Base-by-base conservation (phyloP, 768 basidiomycete genomes). In the Kwoniella sp. region DNA sequence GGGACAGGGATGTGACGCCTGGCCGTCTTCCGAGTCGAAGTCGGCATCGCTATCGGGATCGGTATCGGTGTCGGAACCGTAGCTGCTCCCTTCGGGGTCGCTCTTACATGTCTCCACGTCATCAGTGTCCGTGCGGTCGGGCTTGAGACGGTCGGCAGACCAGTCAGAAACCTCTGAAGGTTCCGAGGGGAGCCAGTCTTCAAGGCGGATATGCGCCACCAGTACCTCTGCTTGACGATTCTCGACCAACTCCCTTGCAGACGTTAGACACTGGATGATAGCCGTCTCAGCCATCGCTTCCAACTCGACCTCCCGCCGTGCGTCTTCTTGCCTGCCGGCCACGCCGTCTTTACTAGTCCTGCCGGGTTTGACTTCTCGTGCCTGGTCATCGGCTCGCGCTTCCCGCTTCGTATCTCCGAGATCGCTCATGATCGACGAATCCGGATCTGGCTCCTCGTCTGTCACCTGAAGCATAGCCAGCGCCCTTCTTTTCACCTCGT, bases 161-260 rank as follows among this genome's bases (percentile, higher is more conserved):
- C n/a, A n/a, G n/a, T n/a, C n/a, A n/a, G n/a, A n/a, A n/a, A n/a
- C n/a, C n/a, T n/a, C n/a, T n/a, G n/a, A n/a, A n/a, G n/a, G n/a
- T n/a, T n/a, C n/a, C n/a, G n/a, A n/a, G n/a, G n/a, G 46, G 1
- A 65, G 34, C 60, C 60, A 65, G 32, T 59, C 60, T 14, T 15
- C 22, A 14, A 46, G 32, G 10, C 57, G 45, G 4, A 65, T 25
- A 5, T 40, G 1, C 11, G 34, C 27, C 12, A 38, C 25, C 6
- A 61, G 36, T 3, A 57, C 48, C 15, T 40, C 38, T 11, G n/a
- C 29, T 15, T 43, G 19, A 1, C 43, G 38, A 17, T 52, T 41
- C 14, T 57, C 51, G 6, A 62, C 19, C 0, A 59, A 12, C 6
- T 39, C 8, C 20, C 32, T 50, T 22, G 47, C 49, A 8, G 38